Evolutionary conservation across 2,329 filamentous ascomycete genomes (phyloP), one percentile per base, ranked within the genome.

Genomic region (Pyricularia grisea): DNA sequence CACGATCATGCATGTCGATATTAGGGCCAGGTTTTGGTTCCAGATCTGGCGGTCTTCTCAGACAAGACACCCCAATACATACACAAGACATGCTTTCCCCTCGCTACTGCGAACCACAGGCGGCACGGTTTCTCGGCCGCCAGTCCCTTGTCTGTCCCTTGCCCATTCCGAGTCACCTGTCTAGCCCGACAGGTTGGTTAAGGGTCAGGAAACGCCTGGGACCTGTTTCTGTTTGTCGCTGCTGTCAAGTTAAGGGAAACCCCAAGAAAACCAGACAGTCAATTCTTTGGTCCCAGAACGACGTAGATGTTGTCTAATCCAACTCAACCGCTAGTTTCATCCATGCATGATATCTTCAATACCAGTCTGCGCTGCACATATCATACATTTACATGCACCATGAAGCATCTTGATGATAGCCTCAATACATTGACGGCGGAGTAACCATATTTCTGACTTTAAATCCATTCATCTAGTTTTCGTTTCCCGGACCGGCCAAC

Each of bases 1-100:
- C 58, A 66, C 71, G 72, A 74, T 73, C 70, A 71, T 72, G 73
- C 71, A 72, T 70, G 68, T 12, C 63, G 30, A 63, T 63, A 67
- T 20, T 68, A 66, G 36, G n/a, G 60, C 33, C 61, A 36, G 25
- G 36, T 67, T 61, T 61, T 10, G 33, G 68, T 67, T 33, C 68
- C 65, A 73, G 72, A 73, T 73, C 70, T 73, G 55, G 69, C 71
- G 67, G 65, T 7, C 65, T 27, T 50, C 10, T 61, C 58, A 61
- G n/a, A 61, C 58, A 61, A 61, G 58, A 61, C 58, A 61, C 58
- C 20, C 25, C 58, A 61, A 12, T 11, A 61, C 25, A 61, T 23
- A 61, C 23, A 27, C 58, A 61, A 61, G n/a, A 61, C 58, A 27
- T 27, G n/a, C 58, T 61, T 14, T 61, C 25, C 58, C 58, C n/a